Evolutionary conservation across 2,329 filamentous ascomycete species (phyloP).

Genomic region (Trichoderma guizhouense): DNA sequence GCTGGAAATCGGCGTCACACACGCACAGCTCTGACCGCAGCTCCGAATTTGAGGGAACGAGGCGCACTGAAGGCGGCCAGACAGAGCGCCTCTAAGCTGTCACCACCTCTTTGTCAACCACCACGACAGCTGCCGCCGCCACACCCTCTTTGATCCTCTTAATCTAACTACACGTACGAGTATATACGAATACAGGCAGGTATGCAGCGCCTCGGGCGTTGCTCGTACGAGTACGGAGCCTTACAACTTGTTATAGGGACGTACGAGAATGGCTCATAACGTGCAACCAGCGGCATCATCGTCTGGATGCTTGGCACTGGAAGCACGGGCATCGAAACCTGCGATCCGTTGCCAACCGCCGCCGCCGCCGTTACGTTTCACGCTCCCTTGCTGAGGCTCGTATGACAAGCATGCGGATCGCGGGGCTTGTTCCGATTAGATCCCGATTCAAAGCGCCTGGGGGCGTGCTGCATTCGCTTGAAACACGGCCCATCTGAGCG

Average conservation of each 20-base stretch:
- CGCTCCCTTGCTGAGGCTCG: slow-evolving; percentile 8
- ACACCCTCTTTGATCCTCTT: neutral
- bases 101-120: neutral
- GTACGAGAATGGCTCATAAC: neutral
- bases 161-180: neutral
- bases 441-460: slow-evolving; percentile 16
- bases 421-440: slow-evolving; percentile 15
- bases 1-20: neutral
- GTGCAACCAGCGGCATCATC: neutral
- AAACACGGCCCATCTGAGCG: neutral
- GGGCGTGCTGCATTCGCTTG: slow-evolving; percentile 7
- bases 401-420: slow-evolving; percentile 13
- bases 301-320: neutral
- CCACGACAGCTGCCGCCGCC: neutral
- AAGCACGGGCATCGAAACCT: neutral
- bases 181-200: neutral
- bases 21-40: neutral
- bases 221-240: neutral
- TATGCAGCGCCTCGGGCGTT: neutral
- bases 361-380: neutral
- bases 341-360: slow-evolving; percentile 13
- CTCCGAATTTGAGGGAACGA: neutral
- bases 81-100: neutral
- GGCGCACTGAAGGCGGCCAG: neutral
- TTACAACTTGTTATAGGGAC: neutral